Base-by-base conservation (phyloP, 192 early-diverging fungal genomes). In the Coemansia sp. region DNA sequence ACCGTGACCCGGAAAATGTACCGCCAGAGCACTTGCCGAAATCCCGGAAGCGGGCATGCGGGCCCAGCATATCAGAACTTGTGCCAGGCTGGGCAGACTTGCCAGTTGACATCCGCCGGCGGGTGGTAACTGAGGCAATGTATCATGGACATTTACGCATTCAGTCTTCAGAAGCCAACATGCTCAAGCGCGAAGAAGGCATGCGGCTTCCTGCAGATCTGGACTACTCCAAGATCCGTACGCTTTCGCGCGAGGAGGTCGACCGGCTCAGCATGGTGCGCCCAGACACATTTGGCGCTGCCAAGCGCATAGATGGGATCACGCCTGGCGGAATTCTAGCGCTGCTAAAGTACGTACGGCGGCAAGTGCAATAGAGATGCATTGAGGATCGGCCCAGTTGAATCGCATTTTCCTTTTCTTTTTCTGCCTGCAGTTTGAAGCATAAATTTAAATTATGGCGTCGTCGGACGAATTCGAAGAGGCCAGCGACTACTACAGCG, bases 251-350 rank as follows among this genome's bases (percentile, higher is more conserved):
- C 59, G 78, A 80, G 54, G 78, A 80, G 38, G 53, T 75, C 20
- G 78, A 80, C 17, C 58, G 45, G 53, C 69, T 80, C 20, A 53
- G 47, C 38, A 18, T 53, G 21, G 55, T 69, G 16, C 71, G 68
- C 11, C 77, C 77, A 40, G 71, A 69, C 43, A 69, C 76, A 20
- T 53, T 66, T 20, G 65, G 89, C 36, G 89, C 87, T 6, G 89
- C 86, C 18, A 88, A 88, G 70, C 76, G 89, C 36, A 85, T 91
- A 46, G 87, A 86, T 47, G 89, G 89, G 3, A 85, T 91, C 66
- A 91, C 89, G 28, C 88, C 89, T 12, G 84, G 85, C 5, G 83
- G 80, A n/a, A 80, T 91, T 42, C 47, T 91, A 21, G 82, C 83
- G 20, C 60, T 91, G 48, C 71, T 91, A 17, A 84, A 81, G 38